Conservation (phyloP, 768 basidiomycete genomes). For the Termitomyces sp. region DNA sequence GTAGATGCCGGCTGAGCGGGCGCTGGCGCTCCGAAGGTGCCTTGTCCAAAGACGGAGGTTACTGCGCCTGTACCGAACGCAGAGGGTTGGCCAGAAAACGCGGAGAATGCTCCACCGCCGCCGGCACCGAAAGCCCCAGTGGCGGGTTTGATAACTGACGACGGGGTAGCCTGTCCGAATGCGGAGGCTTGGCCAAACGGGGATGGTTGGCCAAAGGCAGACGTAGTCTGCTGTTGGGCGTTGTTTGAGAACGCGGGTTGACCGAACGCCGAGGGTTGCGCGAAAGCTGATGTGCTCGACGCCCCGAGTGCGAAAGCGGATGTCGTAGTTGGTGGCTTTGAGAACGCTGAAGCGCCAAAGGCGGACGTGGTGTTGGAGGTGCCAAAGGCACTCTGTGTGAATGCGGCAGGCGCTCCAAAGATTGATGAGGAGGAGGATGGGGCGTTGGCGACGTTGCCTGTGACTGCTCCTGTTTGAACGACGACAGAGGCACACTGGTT, state of each 20-base stretch:
- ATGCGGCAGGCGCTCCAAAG: conserved; percentile 22
- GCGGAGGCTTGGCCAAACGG: conserved; percentile 28
- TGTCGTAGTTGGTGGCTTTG: no score
- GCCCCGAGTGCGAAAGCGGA: no score
- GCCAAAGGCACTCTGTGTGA: conserved; percentile 23
- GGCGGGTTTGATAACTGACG: conserved; percentile 41
- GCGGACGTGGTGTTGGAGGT: conserved; percentile 10
- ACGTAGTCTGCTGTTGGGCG: conserved; percentile 20
- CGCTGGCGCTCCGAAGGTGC: conserved; percentile 20
- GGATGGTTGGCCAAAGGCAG: conserved; percentile 33
- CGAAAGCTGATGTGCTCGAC: background rate
- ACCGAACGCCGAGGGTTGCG: conserved; percentile 8
- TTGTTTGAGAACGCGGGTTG: conserved; percentile 26
- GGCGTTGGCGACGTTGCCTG: conserved; percentile 13
- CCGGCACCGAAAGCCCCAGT: conserved; percentile 43
- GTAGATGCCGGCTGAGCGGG: conserved; percentile 12
- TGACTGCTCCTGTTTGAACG: conserved; percentile 14
- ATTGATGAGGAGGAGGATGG: conserved; percentile 20
- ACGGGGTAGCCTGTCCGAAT: conserved; percentile 23
- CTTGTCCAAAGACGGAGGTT: conserved; percentile 26
- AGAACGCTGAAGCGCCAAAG: conserved; percentile 29
- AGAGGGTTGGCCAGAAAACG: conserved; percentile 43
- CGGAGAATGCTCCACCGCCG: conserved; percentile 32
- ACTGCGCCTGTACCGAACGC: conserved; percentile 30
- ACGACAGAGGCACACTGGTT: conserved; percentile 30